phyloP scores from a whole-genome alignment of 352 stramenopile species.

The Phytophthora multivora region DNA sequence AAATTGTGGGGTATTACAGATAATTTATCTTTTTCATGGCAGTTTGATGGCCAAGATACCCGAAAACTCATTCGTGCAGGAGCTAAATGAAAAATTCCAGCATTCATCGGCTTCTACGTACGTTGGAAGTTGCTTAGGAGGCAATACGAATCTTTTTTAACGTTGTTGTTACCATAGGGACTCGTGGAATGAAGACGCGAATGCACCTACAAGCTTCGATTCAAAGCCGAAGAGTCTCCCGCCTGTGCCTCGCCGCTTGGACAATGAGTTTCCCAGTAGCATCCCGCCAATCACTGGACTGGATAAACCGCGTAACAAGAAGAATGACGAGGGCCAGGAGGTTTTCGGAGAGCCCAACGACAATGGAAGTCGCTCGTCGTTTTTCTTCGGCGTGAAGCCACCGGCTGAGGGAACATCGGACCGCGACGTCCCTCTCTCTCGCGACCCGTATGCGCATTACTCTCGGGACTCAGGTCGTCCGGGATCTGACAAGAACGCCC shows the following conservation, averaged over 20 bases:
- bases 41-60: slow-evolving; percentile 54
- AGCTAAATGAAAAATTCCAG: slow-evolving; percentile 58
- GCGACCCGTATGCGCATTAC: slow-evolving; percentile 44
- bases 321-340: slow-evolving; percentile 23
- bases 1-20: neutral
- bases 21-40: slow-evolving; percentile 7
- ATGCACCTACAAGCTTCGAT: slow-evolving; percentile 5
- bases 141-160: too few species aligned
- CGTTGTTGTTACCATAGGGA: slow-evolving; percentile 35
- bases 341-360: slow-evolving; percentile 28
- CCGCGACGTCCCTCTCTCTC: slow-evolving; percentile 36
- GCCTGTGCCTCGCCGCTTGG: slow-evolving; percentile 7
- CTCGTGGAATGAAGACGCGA: slow-evolving; percentile 46
- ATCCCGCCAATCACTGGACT: slow-evolving; percentile 35
- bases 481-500: slow-evolving; percentile 14
- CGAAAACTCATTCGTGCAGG: slow-evolving; percentile 53
- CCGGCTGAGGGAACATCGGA: slow-evolving; percentile 9
- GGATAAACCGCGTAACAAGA: slow-evolving; percentile 20
- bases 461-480: slow-evolving; percentile 14
- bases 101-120: slow-evolving; percentile 51
- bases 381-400: slow-evolving; percentile 56
- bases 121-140: slow-evolving; percentile 10
- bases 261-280: slow-evolving; percentile 22
- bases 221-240: slow-evolving; percentile 18
- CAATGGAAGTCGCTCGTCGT: slow-evolving; percentile 36